A percentile compares a stretch with the other conserved stretches of the same genome.
Conservation (phyloP, 2,329 filamentous ascomycete genomes). For the Ramichloridium luteum region DNA sequence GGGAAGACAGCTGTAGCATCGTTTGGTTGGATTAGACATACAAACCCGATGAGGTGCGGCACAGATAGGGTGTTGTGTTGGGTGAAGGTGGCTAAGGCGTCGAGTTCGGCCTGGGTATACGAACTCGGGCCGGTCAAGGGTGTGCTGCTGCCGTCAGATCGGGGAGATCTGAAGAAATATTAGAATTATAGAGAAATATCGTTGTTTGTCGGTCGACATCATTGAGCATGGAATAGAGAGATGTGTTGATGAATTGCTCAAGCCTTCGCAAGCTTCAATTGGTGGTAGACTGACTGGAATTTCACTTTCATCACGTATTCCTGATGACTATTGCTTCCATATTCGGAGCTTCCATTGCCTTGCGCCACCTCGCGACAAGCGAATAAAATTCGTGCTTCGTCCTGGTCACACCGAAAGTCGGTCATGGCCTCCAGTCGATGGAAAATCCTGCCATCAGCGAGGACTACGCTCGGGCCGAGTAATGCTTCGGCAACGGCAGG, state of each 20-base stretch:
- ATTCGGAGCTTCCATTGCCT: not conserved
- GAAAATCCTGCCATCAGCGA: too few relatives aligned
- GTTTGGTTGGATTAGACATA: constrained; percentile 10
- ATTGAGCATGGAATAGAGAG: too few relatives aligned
- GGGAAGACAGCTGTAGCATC: constrained; percentile 14
- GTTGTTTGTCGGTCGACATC: constrained; percentile 3
- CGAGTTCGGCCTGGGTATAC: constrained; percentile 16
- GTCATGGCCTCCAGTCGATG: too few relatives aligned
- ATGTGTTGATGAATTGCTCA: too few relatives aligned
- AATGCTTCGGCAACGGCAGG: too few relatives aligned
- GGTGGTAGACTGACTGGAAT: too few relatives aligned
- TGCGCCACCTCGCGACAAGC: constrained; percentile 11
- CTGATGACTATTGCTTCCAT: constrained; percentile 4
- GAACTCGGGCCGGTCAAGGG: constrained; percentile 17
- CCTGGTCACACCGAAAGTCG: constrained; percentile 22
- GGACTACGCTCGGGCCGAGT: too few relatives aligned
- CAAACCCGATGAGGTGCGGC: constrained; percentile 18
- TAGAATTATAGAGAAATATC: not conserved
- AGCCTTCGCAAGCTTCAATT: too few relatives aligned
- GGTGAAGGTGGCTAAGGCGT: constrained; percentile 16
- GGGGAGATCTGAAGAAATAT: not conserved
- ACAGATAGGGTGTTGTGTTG: constrained; percentile 9
- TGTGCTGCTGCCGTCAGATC: constrained; percentile 10
- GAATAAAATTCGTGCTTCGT: constrained; percentile 20
- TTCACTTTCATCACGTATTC: constrained; percentile 21